Evolutionary conservation across 2,329 filamentous ascomycete species (phyloP), one percentile per base, ranked within the genome.

Genomic region (Colletotrichum camelliae): DNA sequence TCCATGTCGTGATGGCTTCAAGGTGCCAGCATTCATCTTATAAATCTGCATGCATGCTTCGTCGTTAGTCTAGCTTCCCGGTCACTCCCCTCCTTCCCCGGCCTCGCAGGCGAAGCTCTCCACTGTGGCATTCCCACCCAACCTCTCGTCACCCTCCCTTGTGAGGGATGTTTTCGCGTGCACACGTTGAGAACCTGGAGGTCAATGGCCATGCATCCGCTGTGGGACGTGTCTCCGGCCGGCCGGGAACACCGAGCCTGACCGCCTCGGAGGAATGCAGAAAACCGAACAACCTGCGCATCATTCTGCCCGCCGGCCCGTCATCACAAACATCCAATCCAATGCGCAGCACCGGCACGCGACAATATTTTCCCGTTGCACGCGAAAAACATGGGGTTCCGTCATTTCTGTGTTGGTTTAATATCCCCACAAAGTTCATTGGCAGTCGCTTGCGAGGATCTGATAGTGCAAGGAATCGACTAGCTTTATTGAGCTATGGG

Each of bases 181-280:
- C 67, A 66, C 67, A 7, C 60, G 24, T 24, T 61, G 52, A 31
- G 55, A 37, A 62, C 24, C 39, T 35, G 24, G 24, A 58, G 65
- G 35, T 64, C 29, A 27, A 43, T 43, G 0, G 43, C n/a, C 43
- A 52, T 43, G 35, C 29, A 43, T 70, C 16, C 29, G 48, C 58
- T 70, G 60, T 74, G 72, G 72, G 55, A 70, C 68, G 18, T 43
- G 55, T 43, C 39, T 67, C 69, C 62, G 39, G 55, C 62, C 62
- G 62, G 69, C 68, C 57, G 73, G 68, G 39, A 67, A 64, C 31
- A 75, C 73, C 73, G 62, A 72, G 55, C 62, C 69, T 72, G 55
- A 75, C 55, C 69, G 69, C 69, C 57, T 75, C 69, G 73, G 73
- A 67, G 69, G 37, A 75, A 67, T 24, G 24, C 13, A 13, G 24